Conservation (phyloP, 2,329 filamentous ascomycete species). For the Colletotrichum sp. region DNA sequence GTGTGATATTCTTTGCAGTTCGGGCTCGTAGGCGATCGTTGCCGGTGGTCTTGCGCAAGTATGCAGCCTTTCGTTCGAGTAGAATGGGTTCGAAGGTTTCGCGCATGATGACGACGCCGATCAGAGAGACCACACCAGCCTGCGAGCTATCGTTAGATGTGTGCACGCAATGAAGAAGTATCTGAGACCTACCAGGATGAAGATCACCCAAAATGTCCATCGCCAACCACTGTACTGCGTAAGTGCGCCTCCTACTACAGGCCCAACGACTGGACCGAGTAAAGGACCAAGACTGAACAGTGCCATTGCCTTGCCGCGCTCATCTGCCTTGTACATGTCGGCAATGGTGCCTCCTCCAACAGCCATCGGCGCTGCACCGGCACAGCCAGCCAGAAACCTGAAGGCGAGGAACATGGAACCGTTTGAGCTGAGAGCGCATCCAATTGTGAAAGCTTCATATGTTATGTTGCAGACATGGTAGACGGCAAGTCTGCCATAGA, state of each 20-base stretch:
- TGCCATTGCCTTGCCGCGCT: slow-evolving; percentile 37
- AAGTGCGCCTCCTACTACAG: slow-evolving; percentile 35
- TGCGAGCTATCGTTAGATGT: slow-evolving; percentile 23
- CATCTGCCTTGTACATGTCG: slow-evolving; percentile 34
- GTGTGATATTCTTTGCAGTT: slow-evolving; percentile 40
- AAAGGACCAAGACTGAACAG: slow-evolving; percentile 41
- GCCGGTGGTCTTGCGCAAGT: slow-evolving; percentile 55
- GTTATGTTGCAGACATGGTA: slow-evolving; percentile 33
- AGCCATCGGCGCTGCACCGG: slow-evolving; percentile 30
- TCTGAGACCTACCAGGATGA: slow-evolving; percentile 32
- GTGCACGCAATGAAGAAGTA: neutral
- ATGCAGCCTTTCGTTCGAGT: slow-evolving; percentile 43
- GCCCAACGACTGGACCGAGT: slow-evolving; percentile 33
- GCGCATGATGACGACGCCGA: slow-evolving; percentile 42
- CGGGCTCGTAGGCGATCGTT: slow-evolving; percentile 59
- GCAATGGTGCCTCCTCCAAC: slow-evolving; percentile 40
- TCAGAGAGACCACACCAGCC: slow-evolving; percentile 35
- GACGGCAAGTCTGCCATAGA: slow-evolving; percentile 37
- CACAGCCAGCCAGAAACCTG: slow-evolving; percentile 32
- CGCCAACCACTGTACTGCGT: slow-evolving; percentile 32
- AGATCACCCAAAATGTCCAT: slow-evolving; percentile 55
- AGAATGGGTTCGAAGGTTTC: slow-evolving; percentile 56
- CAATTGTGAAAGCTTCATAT: slow-evolving; percentile 34
- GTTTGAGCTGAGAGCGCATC: slow-evolving; percentile 28
- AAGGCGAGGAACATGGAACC: slow-evolving; percentile 35